A percentile compares a stretch with the other conserved stretches of the same genome.
phyloP scores from a whole-genome alignment of 495 filamentous ascomycete genomes.

The Glarea lozoyensis region DNA sequence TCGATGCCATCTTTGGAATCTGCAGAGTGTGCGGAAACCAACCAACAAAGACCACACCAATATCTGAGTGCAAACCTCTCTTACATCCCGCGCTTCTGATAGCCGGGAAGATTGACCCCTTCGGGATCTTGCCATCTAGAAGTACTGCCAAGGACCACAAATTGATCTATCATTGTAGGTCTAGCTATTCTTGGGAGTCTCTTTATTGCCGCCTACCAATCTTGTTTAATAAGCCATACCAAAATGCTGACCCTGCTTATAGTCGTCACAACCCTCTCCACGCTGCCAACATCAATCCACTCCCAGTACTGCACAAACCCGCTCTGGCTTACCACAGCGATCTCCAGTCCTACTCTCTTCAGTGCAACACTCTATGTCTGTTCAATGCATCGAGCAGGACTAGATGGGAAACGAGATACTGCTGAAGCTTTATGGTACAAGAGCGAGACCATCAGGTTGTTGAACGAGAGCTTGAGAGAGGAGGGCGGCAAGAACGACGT shows the following conservation, averaged over 20 bases:
- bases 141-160: not conserved
- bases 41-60: not conserved
- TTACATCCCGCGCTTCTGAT: not conserved
- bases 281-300: conserved; percentile 11
- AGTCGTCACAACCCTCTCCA: conserved; percentile 10
- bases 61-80: not conserved
- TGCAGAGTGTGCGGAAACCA: conserved; percentile 14
- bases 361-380: conserved; percentile 10
- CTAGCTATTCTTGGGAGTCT: too few relatives aligned
- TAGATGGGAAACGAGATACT: conserved; percentile 1
- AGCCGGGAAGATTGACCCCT: not conserved
- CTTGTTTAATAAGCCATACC: too few relatives aligned
- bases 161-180: not conserved
- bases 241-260: too few relatives aligned
- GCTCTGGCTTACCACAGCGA: conserved; percentile 7
- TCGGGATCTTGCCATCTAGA: not conserved
- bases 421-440: conserved; percentile 12
- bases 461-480: conserved; percentile 8
- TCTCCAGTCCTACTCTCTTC: conserved; percentile 11
- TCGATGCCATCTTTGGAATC: conserved; percentile 7
- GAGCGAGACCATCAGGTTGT: conserved; percentile 5
- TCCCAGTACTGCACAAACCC: conserved; percentile 17
- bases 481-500: not conserved
- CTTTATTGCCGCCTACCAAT: too few relatives aligned
- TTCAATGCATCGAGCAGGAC: conserved; percentile 3